A percentile compares a stretch with the other conserved stretches of the same genome.
Evolutionary conservation across 306 rosid genomes (phyloP).

Genomic region (Ormosia emarginata): DNA sequence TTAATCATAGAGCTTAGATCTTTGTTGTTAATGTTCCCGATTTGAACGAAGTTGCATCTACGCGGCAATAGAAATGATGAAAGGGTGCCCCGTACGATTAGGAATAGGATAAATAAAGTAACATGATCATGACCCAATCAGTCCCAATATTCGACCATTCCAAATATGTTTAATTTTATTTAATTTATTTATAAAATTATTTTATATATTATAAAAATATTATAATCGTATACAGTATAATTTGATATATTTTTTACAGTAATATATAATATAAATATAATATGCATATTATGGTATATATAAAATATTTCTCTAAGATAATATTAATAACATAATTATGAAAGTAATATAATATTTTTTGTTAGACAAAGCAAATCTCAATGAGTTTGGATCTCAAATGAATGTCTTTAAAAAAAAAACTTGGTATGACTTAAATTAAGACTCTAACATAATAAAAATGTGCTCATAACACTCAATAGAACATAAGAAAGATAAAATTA

Average conservation of each 20-base stretch:
- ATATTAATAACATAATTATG: background rate
- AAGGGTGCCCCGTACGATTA: background rate
- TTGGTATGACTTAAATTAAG: background rate
- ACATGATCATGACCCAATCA: background rate
- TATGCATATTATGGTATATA: no score
- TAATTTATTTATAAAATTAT: no score
- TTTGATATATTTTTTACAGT: no score
- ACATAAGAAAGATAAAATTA: no score
- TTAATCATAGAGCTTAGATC: background rate
- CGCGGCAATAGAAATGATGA: constrained; percentile 25
- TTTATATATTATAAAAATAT: no score
- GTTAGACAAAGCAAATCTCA: background rate
- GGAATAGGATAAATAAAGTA: background rate
- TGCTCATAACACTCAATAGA: background rate
- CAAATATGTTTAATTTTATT: no score
- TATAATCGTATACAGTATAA: no score
- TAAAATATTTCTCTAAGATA: no score
- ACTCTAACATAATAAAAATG: no score
- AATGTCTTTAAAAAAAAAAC: background rate
- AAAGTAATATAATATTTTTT: background rate
- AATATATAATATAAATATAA: no score
- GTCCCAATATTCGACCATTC: no score
- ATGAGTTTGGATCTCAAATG: background rate
- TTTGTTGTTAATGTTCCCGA: background rate
- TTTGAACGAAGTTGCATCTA: background rate